phyloP scores from a whole-genome alignment of 306 rosid species.

The Prunus mongolica region DNA sequence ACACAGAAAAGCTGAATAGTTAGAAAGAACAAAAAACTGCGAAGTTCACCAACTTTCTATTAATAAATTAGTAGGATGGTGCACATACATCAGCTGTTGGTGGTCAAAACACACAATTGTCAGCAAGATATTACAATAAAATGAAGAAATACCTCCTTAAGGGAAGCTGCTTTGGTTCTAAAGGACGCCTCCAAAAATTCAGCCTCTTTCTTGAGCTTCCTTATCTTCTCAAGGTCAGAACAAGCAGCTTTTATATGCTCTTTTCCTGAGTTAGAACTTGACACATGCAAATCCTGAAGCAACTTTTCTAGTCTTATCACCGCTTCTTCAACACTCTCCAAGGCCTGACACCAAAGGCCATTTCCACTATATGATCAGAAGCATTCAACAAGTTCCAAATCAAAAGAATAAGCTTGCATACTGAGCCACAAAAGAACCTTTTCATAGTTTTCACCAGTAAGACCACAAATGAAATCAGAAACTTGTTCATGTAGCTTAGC shows the following conservation, averaged over 20 bases:
- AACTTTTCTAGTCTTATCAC: slow-evolving; percentile 76
- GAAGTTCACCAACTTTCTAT: background rate
- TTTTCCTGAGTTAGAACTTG: slow-evolving; percentile 79
- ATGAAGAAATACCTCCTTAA: slow-evolving; percentile 54
- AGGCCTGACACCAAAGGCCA: slow-evolving; percentile 58
- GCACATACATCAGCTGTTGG: background rate
- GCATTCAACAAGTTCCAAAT: slow-evolving; percentile 11
- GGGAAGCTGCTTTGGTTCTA: slow-evolving; percentile 89
- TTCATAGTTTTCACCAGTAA: background rate
- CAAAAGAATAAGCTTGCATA: slow-evolving; percentile 13
- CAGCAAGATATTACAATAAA: background rate
- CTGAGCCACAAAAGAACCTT: background rate
- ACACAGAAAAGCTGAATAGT: background rate
- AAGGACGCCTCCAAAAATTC: slow-evolving; percentile 96
- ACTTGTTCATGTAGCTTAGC: background rate
- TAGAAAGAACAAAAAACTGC: slow-evolving; percentile 12
- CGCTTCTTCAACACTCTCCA: slow-evolving; percentile 91
- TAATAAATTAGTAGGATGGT: background rate
- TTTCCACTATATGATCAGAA: slow-evolving; percentile 12
- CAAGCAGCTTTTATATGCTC: slow-evolving; percentile 98
- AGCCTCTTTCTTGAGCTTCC: slow-evolving; percentile 94
- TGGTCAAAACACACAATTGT: slow-evolving; percentile 8
- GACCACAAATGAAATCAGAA: background rate
- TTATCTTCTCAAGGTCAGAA: slow-evolving; percentile 92
- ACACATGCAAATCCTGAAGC: slow-evolving; percentile 86